Evolutionary conservation across 805 yeast genomes (phyloP), one percentile per base, ranked within the genome.

Genomic region (Saccharomycopsis schoenii): DNA sequence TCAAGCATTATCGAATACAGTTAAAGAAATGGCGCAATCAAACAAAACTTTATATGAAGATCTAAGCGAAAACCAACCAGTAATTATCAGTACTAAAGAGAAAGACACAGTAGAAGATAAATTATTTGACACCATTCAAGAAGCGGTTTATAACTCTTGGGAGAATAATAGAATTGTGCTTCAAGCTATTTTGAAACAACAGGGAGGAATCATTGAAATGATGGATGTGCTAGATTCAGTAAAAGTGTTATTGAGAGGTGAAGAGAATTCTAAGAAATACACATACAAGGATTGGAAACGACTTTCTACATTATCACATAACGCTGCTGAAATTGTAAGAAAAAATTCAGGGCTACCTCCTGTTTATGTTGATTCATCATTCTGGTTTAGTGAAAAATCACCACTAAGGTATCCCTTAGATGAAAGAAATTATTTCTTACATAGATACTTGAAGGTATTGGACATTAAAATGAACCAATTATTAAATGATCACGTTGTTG

Each of bases 381-480:
- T 75, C 67, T 89, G 96, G 96, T 65, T 89, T 1, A 77, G 86
- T 8, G 83, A 82, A 1, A 67, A 72, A 1, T 84, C 91, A 0
- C 96, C 96, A 0, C 72, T 89, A 51, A 76, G 86, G 55, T 81
- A 79, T 60, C 94, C 94, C 0, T 73, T 86, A 43, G 80, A 79
- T 65, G 91, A 89, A 68, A 83, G 91, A 0, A 81, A 83, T 61
- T 88, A 81, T 67, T 79, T 88, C 41, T 69, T 80, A 37, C 69
- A 76, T 60, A 70, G 78, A 60, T 71, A 64, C 58, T 63, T 56
- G 59, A 60, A 55, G 51, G 60, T 62, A 12, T 39, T 64, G n/a
- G 66, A 64, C 15, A 15, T 40, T 15, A 64, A 62, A 41, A 60
- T 62, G 58, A 56, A 60, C 9, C 34, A 58, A 8, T 19, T 64